These are phyloP conservation scores for Brassica cretica DNA, from an alignment of 345 rosid species.

Conservation along the genomic window DNA sequence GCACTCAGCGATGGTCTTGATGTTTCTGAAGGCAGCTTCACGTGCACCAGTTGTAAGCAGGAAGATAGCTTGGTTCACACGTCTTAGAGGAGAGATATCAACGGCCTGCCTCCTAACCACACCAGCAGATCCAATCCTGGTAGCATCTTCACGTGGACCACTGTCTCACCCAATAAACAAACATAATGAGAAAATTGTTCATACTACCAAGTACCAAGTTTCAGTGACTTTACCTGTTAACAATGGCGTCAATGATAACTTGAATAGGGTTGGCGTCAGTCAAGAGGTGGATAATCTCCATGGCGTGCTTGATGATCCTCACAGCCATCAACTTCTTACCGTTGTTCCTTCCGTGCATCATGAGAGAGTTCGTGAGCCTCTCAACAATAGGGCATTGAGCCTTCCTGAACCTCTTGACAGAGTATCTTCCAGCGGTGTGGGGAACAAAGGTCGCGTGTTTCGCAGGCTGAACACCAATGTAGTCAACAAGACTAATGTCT, in stretches of 20 bases:
- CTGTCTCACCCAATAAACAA: conserved; percentile 32
- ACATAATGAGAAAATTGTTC: neutral
- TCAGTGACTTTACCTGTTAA: conserved; percentile 61
- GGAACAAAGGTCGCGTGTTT: conserved; percentile 94
- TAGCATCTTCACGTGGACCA: conserved; percentile 98
- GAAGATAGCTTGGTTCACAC: conserved; percentile 89
- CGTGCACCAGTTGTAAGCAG: conserved; percentile 93
- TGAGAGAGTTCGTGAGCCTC: conserved; percentile 90
- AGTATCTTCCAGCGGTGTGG: conserved; percentile 97
- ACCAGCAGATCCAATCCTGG: conserved; percentile 98
- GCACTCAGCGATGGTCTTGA: conserved; percentile 95
- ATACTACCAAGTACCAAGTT: no score
- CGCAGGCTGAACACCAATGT: conserved; percentile 67
- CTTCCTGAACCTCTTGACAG: conserved; percentile 90
- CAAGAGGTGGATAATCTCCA: conserved; percentile 89
- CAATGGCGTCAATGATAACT: conserved; percentile 82
- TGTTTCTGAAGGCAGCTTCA: conserved; percentile 88
- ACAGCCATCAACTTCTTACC: conserved; percentile 94
- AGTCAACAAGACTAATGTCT: conserved; percentile 72
- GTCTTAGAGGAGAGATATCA: conserved; percentile 90
- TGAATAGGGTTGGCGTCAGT: conserved; percentile 87
- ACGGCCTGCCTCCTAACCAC: conserved; percentile 98
- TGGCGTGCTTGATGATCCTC: conserved; percentile 78
- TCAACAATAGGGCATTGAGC: conserved; percentile 96
- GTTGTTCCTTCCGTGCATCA: conserved; percentile 96